Evolutionary conservation across 805 yeast genomes (phyloP).

Genomic region (Candida glaebosa): DNA sequence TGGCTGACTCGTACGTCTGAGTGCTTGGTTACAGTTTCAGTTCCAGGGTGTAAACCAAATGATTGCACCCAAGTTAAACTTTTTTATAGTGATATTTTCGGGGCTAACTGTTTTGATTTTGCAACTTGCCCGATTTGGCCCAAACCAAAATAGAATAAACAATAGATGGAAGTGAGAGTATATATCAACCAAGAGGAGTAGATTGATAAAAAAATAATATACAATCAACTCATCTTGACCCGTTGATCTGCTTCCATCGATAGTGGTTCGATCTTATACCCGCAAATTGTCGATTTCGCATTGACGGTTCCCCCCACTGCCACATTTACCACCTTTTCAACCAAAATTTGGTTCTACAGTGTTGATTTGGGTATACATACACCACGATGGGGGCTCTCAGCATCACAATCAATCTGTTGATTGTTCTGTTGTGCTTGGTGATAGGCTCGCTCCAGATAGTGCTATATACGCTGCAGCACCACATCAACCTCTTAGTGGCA

Average conservation of each 20-base stretch:
- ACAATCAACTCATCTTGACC: neutral
- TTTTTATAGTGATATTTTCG: neutral
- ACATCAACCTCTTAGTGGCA: neutral
- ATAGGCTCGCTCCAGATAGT: neutral
- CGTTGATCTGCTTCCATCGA: neutral
- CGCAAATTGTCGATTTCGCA: neutral
- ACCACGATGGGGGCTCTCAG: neutral
- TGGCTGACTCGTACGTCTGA: neutral
- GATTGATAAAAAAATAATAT: neutral
- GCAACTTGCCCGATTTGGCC: conserved; percentile 2
- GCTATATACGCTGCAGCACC: neutral
- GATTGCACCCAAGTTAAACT: neutral
- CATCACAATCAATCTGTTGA: neutral
- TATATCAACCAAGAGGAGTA: neutral
- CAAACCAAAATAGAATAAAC: conserved; percentile 1
- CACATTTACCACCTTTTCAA: neutral
- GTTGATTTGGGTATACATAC: neutral
- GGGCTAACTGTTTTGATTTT: neutral
- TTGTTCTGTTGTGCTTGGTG: neutral
- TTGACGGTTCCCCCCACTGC: too few relatives aligned
- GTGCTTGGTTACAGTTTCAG: neutral
- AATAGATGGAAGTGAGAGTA: neutral
- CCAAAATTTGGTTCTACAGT: neutral
- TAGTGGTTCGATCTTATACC: neutral
- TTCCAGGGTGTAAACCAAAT: neutral